Evolutionary conservation across 805 yeast genomes (phyloP).

Genomic region (Yarrowia alimentaria): DNA sequence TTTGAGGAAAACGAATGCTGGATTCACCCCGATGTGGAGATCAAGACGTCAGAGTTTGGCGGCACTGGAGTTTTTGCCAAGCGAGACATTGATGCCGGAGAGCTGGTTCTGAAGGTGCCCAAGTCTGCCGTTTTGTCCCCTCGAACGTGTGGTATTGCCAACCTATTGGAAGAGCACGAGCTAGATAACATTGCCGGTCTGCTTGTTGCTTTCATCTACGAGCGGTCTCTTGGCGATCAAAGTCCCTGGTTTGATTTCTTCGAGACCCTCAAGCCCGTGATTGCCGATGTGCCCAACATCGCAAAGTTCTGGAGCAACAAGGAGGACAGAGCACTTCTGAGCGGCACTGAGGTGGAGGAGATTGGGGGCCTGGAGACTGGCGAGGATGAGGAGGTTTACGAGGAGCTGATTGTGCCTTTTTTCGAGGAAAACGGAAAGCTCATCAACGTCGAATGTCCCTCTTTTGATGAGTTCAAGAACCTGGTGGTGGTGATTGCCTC

Average conservation of each 20-base stretch:
- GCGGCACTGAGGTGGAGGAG: conserved; percentile 61
- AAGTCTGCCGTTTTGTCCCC: conserved; percentile 40
- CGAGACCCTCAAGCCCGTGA: conserved; percentile 44
- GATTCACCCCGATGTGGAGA: conserved; percentile 52
- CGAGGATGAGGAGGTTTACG: conserved; percentile 45
- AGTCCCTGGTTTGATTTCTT: conserved; percentile 85
- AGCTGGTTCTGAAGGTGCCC: conserved; percentile 40
- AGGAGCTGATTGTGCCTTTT: conserved; percentile 40
- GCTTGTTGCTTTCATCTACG: conserved; percentile 70
- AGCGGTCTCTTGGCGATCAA: conserved; percentile 50
- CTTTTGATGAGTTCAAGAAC: conserved; percentile 31
- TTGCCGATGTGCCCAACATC: conserved; percentile 42
- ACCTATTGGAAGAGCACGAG: conserved; percentile 59
- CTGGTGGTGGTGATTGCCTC: conserved; percentile 46
- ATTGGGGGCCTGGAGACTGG: conserved; percentile 57
- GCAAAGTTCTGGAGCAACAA: conserved; percentile 63
- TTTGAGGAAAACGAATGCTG: conserved; percentile 52
- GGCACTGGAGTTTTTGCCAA: conserved; percentile 75
- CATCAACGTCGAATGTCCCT: conserved; percentile 31
- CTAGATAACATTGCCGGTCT: conserved; percentile 66
- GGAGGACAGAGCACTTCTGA: conserved; percentile 46
- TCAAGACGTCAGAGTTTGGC: conserved; percentile 52
- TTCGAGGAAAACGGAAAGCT: conserved; percentile 28
- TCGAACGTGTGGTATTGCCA: conserved; percentile 53
- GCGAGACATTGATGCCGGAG: conserved; percentile 42